Evolutionary conservation across 1,284 basidiomycete genomes (phyloP).

Genomic region (Omphalotus olearius): DNA sequence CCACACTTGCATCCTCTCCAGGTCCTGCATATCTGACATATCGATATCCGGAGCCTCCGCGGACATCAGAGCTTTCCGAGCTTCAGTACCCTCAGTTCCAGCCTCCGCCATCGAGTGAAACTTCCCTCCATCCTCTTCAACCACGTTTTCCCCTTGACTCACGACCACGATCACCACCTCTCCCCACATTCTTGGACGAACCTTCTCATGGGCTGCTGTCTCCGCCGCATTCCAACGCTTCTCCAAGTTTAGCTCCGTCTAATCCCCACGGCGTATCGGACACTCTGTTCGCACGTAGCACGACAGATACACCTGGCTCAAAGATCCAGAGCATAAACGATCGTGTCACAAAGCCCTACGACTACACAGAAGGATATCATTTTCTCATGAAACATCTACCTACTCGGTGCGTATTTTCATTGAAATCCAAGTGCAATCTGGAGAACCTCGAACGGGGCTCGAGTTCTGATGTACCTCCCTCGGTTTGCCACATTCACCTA

Average conservation of each 20-base stretch:
- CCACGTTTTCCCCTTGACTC: slow-evolving; percentile 46
- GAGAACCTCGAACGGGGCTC: slow-evolving; percentile 33
- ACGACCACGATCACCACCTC: slow-evolving; percentile 35
- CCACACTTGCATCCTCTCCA: slow-evolving; percentile 27
- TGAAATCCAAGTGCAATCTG: slow-evolving; percentile 26
- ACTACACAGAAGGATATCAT: slow-evolving; percentile 93
- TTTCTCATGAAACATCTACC: slow-evolving; percentile 91
- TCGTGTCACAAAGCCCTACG: slow-evolving; percentile 77
- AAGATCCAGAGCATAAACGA: slow-evolving; percentile 66
- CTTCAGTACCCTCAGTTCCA: slow-evolving; percentile 26
- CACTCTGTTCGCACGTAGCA: slow-evolving; percentile 22
- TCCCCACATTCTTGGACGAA: slow-evolving; percentile 32
- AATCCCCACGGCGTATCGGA: slow-evolving; percentile 19
- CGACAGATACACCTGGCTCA: slow-evolving; percentile 25
- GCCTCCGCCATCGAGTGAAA: slow-evolving; percentile 22
- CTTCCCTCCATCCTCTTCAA: slow-evolving; percentile 38
- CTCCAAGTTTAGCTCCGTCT: slow-evolving; percentile 29
- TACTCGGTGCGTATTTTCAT: slow-evolving; percentile 59
- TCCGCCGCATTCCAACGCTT: slow-evolving; percentile 38
- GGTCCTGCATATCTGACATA: slow-evolving; percentile 36
- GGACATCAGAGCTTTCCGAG: slow-evolving; percentile 27
- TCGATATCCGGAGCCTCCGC: slow-evolving; percentile 36
- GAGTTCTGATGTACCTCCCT: slow-evolving; percentile 34
- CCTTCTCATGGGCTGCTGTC: slow-evolving; percentile 32
- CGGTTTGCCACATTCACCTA: slow-evolving; percentile 16